Evolutionary conservation across 73 alveolate species (phyloP).

Genomic region (Diophrys appendiculata): DNA sequence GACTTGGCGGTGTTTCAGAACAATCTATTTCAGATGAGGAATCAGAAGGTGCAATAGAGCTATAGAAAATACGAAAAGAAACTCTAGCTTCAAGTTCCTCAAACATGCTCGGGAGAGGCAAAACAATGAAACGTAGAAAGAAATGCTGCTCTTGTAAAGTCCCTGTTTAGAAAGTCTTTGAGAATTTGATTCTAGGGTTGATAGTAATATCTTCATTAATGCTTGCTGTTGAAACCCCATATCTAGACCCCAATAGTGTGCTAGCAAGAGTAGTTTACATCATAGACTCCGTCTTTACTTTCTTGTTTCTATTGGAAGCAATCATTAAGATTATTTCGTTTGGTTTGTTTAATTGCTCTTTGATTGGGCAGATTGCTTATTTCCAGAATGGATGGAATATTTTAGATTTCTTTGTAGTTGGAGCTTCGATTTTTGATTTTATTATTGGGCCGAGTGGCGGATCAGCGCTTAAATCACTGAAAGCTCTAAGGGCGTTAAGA

Average conservation of each 20-base stretch:
- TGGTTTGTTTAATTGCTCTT: not conserved
- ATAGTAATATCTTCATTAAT: not conserved
- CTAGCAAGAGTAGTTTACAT: not conserved
- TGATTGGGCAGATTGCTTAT: not conserved
- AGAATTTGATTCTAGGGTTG: not conserved
- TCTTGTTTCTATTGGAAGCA: slow-evolving; percentile 6
- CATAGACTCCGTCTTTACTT: not conserved
- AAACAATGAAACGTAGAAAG: no score
- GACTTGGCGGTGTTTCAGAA: no score
- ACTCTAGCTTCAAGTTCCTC: slow-evolving; percentile 7
- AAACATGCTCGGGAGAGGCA: not conserved
- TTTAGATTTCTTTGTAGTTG: slow-evolving; percentile 10
- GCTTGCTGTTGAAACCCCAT: slow-evolving; percentile 15
- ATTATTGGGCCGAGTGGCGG: not conserved
- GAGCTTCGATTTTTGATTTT: slow-evolving; percentile 1
- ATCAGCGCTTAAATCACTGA: slow-evolving; percentile 14
- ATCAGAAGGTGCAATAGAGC: not conserved
- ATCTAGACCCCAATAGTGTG: not conserved
- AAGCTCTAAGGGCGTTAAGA: slow-evolving; percentile 40
- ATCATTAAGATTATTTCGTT: slow-evolving; percentile 10
- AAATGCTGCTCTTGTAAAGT: no score
- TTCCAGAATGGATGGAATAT: not conserved
- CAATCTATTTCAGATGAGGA: not conserved
- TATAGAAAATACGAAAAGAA: slow-evolving; percentile 1
- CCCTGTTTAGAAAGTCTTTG: slow-evolving; percentile 8